A percentile compares a stretch with the other conserved stretches of the same genome.
Conservation (phyloP, 495 filamentous ascomycete genomes). For the Podospora anserina region DNA sequence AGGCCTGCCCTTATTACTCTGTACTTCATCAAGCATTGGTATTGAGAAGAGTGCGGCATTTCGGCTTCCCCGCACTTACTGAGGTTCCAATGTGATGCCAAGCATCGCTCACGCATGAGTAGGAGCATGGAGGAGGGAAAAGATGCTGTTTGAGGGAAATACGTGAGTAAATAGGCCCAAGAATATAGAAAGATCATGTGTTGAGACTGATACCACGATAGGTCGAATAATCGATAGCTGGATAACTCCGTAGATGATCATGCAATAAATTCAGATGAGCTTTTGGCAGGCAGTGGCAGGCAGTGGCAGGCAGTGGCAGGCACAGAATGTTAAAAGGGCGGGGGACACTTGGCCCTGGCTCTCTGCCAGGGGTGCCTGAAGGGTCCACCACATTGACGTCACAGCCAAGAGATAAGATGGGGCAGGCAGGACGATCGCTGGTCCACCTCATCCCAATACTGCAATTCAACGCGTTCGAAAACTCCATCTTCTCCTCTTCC, state of each 20-base stretch:
- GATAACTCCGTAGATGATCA: no score
- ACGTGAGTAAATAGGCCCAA: background rate
- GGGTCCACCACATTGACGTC: background rate
- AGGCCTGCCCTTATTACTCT: background rate
- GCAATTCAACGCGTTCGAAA: background rate
- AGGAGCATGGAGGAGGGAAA: background rate
- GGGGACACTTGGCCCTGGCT: background rate
- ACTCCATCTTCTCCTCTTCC: background rate
- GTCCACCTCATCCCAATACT: background rate
- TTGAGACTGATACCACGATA: background rate
- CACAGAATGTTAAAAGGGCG: no score
- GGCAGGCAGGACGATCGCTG: slow-evolving; percentile 18
- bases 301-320: background rate
- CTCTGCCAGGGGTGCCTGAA: background rate
- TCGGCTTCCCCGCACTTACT: background rate
- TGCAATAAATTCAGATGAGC: background rate
- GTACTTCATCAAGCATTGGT: background rate
- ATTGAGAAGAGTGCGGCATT: no score
- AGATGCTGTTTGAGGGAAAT: background rate
- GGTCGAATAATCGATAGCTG: no score
- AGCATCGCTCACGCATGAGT: background rate
- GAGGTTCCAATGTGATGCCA: background rate
- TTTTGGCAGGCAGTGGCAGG: background rate
- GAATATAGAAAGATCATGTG: background rate
- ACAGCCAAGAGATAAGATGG: slow-evolving; percentile 2